These are phyloP conservation scores for Raphanus sativus DNA, from an alignment of 345 rosid genomes.

Conservation along the genomic window DNA sequence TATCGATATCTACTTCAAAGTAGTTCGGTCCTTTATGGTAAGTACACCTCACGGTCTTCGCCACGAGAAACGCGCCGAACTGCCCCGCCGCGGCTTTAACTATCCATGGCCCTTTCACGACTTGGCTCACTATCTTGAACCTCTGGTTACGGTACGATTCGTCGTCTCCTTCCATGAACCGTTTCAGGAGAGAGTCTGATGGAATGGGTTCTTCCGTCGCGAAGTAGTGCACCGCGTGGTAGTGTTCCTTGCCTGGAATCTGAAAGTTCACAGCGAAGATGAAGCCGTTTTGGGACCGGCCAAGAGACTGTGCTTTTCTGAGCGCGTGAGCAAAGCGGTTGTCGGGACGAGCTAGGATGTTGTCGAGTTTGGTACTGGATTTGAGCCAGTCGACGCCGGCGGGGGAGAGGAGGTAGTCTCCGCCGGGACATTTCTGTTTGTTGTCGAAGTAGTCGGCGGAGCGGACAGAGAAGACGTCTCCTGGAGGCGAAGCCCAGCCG, in stretches of 20 bases:
- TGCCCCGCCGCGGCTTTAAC: conserved; percentile 69
- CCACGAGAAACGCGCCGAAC: conserved; percentile 63
- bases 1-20: conserved; percentile 74
- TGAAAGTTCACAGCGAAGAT: conserved; percentile 74
- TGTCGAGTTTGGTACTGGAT: conserved; percentile 56
- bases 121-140: conserved; percentile 70
- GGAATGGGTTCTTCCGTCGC: conserved; percentile 64
- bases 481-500: conserved; percentile 91
- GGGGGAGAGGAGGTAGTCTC: conserved; percentile 65
- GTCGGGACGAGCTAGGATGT: conserved; percentile 68
- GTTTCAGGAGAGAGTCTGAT: conserved; percentile 53
- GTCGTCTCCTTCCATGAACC: conserved; percentile 57
- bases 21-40: conserved; percentile 74
- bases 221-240: conserved; percentile 65
- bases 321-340: conserved; percentile 68
- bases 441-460: conserved; percentile 49
- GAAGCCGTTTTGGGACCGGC: conserved; percentile 56
- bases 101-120: conserved; percentile 81
- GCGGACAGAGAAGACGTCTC: conserved; percentile 65
- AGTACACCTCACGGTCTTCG: conserved; percentile 58
- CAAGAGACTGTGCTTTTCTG: conserved; percentile 51
- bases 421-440: conserved; percentile 62
- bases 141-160: conserved; percentile 61
- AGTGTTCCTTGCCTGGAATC: conserved; percentile 63
- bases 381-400: conserved; percentile 87